Evolutionary conservation across 169 alveolate genomes (phyloP), one percentile per base, ranked within the genome.

Genomic region (Sarcocystis neurona): DNA sequence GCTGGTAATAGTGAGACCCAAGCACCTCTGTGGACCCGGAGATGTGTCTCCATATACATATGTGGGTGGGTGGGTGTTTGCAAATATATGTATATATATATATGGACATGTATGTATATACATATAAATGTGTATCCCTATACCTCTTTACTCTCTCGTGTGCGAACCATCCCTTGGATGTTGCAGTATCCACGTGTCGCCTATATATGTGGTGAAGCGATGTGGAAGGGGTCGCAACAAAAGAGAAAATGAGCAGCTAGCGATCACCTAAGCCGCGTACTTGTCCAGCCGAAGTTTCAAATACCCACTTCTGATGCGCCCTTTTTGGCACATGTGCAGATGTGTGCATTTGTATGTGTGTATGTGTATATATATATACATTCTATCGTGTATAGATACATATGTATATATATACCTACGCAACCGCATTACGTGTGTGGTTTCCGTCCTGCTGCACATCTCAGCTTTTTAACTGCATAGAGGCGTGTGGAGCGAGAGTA

Each of bases 1-100:
- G 94, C 68, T 91, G 88, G 95, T 93, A 60, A 89, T 63, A 1
- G 10, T 32, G 84, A 86, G 0, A 68, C n/a, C n/a, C 34, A 10
- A 56, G 48, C 68, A 30, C 56, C 3, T 58, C 34, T 37, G 6
- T 23, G 8, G 50, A n/a, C 37, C 79, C 10, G 43, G 50, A 23
- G 3, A 70, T n/a, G n/a, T n/a, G n/a, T n/a, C n/a, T n/a, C n/a
- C n/a, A n/a, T n/a, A n/a, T n/a, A n/a, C n/a, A n/a, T n/a, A n/a
- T n/a, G n/a, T n/a, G n/a, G n/a, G n/a, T n/a, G n/a, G n/a, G 30
- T 34, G 30, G 30, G 41, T 34, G 41, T 75, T 53, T 44, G 68
- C 30, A 63, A 34, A 60, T 39, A 84, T 12, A 63, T 63, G 32
- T 1, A 63, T 63, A 0, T 63, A 63, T 0, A 0, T 63, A 20